Evolutionary conservation across 805 yeast species (phyloP).

Genomic region (Saccharomycopsis lassenensis): DNA sequence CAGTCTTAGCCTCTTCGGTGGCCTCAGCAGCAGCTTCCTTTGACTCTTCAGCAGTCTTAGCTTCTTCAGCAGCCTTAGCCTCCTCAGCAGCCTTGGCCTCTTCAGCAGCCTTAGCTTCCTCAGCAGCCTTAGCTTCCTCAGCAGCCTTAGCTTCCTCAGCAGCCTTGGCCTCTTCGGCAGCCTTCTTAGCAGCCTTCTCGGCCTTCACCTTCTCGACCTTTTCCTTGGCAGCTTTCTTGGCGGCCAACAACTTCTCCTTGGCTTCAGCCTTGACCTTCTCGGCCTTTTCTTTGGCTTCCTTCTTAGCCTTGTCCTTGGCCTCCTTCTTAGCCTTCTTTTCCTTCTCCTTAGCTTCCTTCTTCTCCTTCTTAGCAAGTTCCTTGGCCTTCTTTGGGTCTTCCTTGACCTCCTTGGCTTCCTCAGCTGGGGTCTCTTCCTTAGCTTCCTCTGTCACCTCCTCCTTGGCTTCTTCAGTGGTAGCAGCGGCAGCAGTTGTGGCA

Average conservation of each 20-base stretch:
- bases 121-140: slow-evolving; percentile 18
- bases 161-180: slow-evolving; percentile 3
- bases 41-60: slow-evolving; percentile 18
- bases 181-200: slow-evolving; percentile 16
- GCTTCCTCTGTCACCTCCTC: no score
- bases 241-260: slow-evolving; percentile 4
- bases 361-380: neutral
- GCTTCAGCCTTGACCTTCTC: slow-evolving; percentile 2
- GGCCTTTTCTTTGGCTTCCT: slow-evolving; percentile 8
- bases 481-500: slow-evolving; percentile 20
- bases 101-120: slow-evolving; percentile 7
- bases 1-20: slow-evolving; percentile 12
- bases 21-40: slow-evolving; percentile 14
- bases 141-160: slow-evolving; percentile 11
- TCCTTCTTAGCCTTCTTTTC: neutral
- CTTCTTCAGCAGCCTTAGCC: slow-evolving; percentile 13
- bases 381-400: slow-evolving; percentile 1
- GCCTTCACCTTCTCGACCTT: slow-evolving; percentile 26
- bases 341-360: neutral
- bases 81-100: slow-evolving; percentile 19
- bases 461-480: slow-evolving; percentile 20
- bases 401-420: slow-evolving; percentile 1
- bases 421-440: slow-evolving; percentile 3
- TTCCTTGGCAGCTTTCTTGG: slow-evolving; percentile 24
- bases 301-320: slow-evolving; percentile 5